Percentiles rank a stretch among this genome's conserved stretches.
phyloP scores from a whole-genome alignment of 163 green algal species.

The Chlorella variabilis region DNA sequence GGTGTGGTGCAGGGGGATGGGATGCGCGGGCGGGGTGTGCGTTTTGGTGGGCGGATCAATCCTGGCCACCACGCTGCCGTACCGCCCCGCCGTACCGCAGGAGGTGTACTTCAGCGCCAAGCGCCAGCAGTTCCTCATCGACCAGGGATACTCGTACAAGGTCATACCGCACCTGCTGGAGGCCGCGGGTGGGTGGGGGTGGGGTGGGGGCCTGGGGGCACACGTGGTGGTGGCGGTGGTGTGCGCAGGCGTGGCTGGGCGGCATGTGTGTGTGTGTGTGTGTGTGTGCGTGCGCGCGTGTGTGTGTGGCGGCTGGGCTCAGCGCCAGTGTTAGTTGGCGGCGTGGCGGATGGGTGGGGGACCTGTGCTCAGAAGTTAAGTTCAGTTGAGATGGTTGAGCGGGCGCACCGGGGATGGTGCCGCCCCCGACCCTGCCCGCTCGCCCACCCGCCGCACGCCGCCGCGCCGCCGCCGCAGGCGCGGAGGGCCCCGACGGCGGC shows the following conservation, averaged over 20 bases:
- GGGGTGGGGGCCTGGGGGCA: background rate
- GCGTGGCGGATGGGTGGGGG: no score
- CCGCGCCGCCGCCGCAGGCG: background rate
- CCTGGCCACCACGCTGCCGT: no score
- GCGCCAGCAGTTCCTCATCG: conserved; percentile 98
- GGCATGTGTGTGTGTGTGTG: background rate
- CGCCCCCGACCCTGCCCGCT: no score
- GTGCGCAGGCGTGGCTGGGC: background rate
- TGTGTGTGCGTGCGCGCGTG: background rate
- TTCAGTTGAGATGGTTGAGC: no score
- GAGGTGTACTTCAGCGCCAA: conserved; percentile 99
- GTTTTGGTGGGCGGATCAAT: no score
- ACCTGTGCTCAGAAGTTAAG: no score
- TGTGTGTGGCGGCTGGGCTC: background rate
- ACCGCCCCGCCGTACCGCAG: conserved; percentile 52
- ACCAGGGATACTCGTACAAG: conserved; percentile 99
- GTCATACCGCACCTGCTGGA: conserved; percentile 90
- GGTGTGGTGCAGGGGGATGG: no score
- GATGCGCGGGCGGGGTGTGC: no score
- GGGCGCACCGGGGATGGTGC: no score
- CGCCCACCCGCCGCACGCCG: background rate
- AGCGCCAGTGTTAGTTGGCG: no score
- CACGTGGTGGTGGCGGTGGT: background rate
- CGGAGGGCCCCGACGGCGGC: background rate
- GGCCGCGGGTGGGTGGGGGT: conserved; percentile 29